Conservation (phyloP, 2,329 filamentous ascomycete genomes). For the Ceratocystis destructans region DNA sequence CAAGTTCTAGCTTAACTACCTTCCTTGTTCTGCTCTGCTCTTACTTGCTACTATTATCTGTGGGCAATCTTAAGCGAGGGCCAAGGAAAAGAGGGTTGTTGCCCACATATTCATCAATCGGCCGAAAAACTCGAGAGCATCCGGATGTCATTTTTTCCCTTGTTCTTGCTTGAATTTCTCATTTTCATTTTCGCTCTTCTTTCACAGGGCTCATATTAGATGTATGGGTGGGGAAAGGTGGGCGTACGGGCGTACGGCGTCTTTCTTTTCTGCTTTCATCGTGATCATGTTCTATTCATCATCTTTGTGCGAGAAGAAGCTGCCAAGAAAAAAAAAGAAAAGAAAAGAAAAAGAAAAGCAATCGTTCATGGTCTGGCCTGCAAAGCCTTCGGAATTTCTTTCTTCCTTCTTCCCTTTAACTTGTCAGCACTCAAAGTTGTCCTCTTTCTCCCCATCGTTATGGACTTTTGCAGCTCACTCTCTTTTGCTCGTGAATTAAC, state of each 20-base stretch:
- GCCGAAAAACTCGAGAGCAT: not conserved
- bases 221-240: not conserved
- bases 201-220: not conserved
- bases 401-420: not conserved
- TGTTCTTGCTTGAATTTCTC: not conserved
- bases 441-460: too few species aligned
- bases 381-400: not conserved
- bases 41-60: not conserved
- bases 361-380: not conserved
- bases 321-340: not conserved
- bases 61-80: not conserved
- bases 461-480: not conserved
- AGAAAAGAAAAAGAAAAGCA: not conserved
- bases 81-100: not conserved
- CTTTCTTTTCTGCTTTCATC: not conserved
- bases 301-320: not conserved
- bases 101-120: not conserved
- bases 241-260: not conserved
- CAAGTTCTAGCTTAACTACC: too few species aligned
- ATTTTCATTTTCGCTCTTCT: not conserved
- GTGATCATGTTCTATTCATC: not conserved
- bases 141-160: not conserved
- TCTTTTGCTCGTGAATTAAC: not conserved
- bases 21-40: too few species aligned
- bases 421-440: not conserved